Conservation (phyloP, 2,329 filamentous ascomycete genomes). For the Zymoseptoria tritici region DNA sequence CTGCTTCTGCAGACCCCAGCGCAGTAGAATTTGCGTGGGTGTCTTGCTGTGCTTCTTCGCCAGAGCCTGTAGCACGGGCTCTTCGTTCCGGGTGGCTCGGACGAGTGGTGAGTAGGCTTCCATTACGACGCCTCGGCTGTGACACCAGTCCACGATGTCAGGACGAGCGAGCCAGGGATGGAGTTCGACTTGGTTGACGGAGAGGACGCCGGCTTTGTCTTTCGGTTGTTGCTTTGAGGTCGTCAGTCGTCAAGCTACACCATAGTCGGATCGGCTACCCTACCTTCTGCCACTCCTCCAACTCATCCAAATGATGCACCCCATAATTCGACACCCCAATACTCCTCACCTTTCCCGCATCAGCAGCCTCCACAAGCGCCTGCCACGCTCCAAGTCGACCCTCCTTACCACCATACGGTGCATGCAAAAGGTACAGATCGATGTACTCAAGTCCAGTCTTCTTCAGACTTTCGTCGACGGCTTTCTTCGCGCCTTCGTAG, state of each 20-base stretch:
- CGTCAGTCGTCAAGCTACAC: neutral
- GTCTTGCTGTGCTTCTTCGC: constrained; percentile 52
- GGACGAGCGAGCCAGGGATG: constrained; percentile 79
- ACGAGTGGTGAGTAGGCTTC: constrained; percentile 42
- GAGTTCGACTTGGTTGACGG: constrained; percentile 81
- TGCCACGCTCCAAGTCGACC: constrained; percentile 46
- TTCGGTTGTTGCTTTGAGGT: constrained; percentile 19
- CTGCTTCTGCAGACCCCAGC: constrained; percentile 56
- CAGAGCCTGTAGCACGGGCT: constrained; percentile 45
- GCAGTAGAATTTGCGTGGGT: constrained; percentile 50
- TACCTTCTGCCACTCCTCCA: constrained; percentile 46
- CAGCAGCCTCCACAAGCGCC: constrained; percentile 47
- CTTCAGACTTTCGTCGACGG: constrained; percentile 56
- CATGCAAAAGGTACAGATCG: constrained; percentile 44
- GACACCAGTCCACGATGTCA: constrained; percentile 74
- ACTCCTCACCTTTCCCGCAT: constrained; percentile 44
- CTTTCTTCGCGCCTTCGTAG: constrained; percentile 58
- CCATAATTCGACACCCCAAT: constrained; percentile 52
- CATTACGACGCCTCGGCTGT: constrained; percentile 43
- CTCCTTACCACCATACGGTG: constrained; percentile 46
- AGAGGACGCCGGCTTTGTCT: constrained; percentile 63
- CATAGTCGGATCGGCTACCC: too few relatives aligned
- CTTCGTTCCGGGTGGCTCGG: constrained; percentile 42
- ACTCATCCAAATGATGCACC: constrained; percentile 48
- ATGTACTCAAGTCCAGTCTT: constrained; percentile 47